Evolutionary conservation across 176 grass and related monocot species (phyloP).

Genomic region (Oryza nivara): DNA sequence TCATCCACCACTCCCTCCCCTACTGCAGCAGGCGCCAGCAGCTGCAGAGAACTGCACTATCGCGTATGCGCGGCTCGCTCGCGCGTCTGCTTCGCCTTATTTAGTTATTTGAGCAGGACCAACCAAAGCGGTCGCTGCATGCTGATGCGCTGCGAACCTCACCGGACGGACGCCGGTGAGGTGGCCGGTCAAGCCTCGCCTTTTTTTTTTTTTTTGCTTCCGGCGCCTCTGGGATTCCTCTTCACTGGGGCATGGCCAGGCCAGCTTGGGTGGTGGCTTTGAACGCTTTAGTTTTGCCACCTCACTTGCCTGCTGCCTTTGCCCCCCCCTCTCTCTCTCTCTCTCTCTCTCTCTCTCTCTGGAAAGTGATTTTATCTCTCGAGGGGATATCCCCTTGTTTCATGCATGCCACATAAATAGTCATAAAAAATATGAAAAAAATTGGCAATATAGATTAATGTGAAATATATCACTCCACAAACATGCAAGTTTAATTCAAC

Average conservation of each 20-base stretch:
- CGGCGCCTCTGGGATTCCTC: not conserved
- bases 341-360: not conserved
- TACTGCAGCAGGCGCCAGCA: no score
- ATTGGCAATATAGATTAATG: no score
- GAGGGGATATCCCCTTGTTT: no score
- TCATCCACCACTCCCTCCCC: not conserved
- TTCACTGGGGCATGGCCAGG: not conserved
- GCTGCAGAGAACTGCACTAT: not conserved
- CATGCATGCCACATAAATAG: no score
- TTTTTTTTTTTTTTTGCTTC: constrained; percentile 16
- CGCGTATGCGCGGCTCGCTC: not conserved
- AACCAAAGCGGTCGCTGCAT: constrained; percentile 9
- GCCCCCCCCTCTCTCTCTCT: not conserved
- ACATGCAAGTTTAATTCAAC: no score
- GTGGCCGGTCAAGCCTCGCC: constrained; percentile 48
- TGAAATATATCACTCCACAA: no score
- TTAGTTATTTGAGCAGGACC: constrained; percentile 13
- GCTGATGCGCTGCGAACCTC: no score
- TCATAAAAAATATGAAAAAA: no score
- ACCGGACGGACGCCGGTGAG: no score
- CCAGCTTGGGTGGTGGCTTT: constrained; percentile 30
- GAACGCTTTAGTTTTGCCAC: constrained; percentile 27
- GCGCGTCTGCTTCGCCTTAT: constrained; percentile 26
- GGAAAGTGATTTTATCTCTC: no score
- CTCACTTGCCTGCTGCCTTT: constrained; percentile 3